These are phyloP conservation scores for Solanum hybrid DNA, from an alignment of 305 asterid species.

Conservation along the genomic window DNA sequence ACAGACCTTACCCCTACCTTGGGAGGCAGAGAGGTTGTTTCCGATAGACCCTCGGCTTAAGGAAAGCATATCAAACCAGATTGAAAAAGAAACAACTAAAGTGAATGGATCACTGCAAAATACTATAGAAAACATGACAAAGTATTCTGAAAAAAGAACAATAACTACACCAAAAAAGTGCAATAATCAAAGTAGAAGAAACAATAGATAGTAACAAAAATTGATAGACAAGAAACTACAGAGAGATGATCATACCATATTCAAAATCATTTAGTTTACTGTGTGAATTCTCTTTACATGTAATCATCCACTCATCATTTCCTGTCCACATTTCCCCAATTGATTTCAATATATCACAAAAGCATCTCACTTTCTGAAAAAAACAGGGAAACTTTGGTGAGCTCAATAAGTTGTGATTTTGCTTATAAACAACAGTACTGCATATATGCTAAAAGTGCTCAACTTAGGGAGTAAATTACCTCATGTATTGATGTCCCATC, in stretches of 20 bases:
- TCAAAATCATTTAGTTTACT: conserved; percentile 1
- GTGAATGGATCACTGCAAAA: neutral
- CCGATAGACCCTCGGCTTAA: neutral
- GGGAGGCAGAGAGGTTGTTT: neutral
- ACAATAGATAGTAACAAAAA: neutral
- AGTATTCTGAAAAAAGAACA: neutral
- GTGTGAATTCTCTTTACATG: conserved; percentile 22
- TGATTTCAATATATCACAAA: conserved; percentile 55
- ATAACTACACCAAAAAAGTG: neutral
- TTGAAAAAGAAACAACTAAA: neutral
- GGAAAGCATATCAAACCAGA: neutral
- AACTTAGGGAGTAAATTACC: conserved; percentile 26
- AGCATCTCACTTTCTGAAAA: conserved; percentile 44
- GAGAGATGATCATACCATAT: conserved; percentile 18
- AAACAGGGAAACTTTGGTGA: neutral
- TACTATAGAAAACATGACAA: neutral
- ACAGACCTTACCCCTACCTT: neutral
- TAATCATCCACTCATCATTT: conserved; percentile 57
- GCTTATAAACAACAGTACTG: neutral
- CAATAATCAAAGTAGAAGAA: neutral
- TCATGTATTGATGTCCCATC: conserved; percentile 40
- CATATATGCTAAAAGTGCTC: neutral
- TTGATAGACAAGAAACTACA: neutral
- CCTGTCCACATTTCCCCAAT: conserved; percentile 73
- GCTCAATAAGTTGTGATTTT: neutral